Evolutionary conservation across 208 protist species (phyloP).

Genomic region (Crithidia sp.): DNA sequence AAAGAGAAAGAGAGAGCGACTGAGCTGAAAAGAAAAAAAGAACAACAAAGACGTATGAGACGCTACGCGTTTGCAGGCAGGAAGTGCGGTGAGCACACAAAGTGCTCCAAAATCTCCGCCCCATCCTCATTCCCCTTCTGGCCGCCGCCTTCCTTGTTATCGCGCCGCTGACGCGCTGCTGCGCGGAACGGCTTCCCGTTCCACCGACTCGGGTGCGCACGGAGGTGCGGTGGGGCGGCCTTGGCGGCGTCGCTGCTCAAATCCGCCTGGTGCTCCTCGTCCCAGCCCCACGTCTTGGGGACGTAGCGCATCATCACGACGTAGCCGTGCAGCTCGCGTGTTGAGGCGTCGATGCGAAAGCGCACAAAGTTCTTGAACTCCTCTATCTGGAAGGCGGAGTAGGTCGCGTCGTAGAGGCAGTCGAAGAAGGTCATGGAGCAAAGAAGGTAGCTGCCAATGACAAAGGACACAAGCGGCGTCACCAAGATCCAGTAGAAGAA

Average conservation of each 20-base stretch:
- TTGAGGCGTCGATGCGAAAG: constrained; percentile 60
- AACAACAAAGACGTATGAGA: neutral
- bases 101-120: constrained; percentile 54
- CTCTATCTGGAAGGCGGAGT: constrained; percentile 90
- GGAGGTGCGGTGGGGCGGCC: constrained; percentile 67
- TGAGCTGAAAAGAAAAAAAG: neutral
- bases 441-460: constrained; percentile 80
- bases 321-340: constrained; percentile 66
- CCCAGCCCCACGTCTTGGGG: constrained; percentile 71
- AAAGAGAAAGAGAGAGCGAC: neutral
- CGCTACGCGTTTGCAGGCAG: neutral
- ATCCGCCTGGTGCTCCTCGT: constrained; percentile 51
- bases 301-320: constrained; percentile 64
- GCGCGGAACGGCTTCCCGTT: constrained; percentile 20
- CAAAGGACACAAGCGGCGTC: constrained; percentile 77
- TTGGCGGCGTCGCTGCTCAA: constrained; percentile 19
- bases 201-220: constrained; percentile 71
- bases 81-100: constrained; percentile 53
- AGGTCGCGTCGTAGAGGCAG: constrained; percentile 76
- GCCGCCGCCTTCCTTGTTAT: neutral
- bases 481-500: constrained; percentile 84
- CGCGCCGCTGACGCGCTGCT: neutral
- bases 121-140: constrained; percentile 20
- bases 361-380: constrained; percentile 86
- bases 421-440: constrained; percentile 72